phyloP scores from a whole-genome alignment of 352 stramenopile species.

The Phytophthora niederhauseri region DNA sequence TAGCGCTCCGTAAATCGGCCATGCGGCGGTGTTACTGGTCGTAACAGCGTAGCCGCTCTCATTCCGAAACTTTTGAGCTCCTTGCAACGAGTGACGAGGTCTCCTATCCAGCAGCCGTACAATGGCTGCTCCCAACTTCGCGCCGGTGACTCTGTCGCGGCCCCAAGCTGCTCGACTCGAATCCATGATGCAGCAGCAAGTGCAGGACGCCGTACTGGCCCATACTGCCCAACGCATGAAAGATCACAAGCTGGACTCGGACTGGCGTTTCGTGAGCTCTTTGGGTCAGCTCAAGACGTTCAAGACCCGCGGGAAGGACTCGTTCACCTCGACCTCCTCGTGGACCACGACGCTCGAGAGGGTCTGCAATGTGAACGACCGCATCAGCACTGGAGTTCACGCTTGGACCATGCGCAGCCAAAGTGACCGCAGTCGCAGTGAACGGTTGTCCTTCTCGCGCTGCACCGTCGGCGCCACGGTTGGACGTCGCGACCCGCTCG shows the following conservation, averaged over 20 bases:
- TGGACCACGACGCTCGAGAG: constrained; percentile 33
- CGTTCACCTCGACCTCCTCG: constrained; percentile 26
- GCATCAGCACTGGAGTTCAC: constrained; percentile 10
- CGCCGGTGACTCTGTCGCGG: constrained; percentile 35
- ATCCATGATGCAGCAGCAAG: constrained; percentile 46
- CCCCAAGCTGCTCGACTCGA: constrained; percentile 40
- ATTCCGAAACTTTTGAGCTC: constrained; percentile 32
- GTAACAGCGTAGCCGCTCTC: not conserved
- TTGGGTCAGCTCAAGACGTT: constrained; percentile 50
- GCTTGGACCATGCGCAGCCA: constrained; percentile 16
- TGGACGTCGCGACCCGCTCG: constrained; percentile 15
- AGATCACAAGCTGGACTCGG: constrained; percentile 36
- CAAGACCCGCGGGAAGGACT: constrained; percentile 41
- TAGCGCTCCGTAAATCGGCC: constrained; percentile 1
- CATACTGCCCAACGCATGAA: constrained; percentile 26
- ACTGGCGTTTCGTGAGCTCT: constrained; percentile 46
- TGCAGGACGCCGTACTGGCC: constrained; percentile 49
- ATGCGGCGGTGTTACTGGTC: constrained; percentile 7
- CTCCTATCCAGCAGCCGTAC: not conserved
- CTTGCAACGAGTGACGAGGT: constrained; percentile 12
- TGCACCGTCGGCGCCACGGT: constrained; percentile 18
- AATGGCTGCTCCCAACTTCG: constrained; percentile 27
- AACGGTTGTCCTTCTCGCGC: constrained; percentile 10
- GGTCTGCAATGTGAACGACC: constrained; percentile 23
- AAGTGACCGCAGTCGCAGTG: constrained; percentile 13